Conservation (phyloP, 2,329 filamentous ascomycete genomes). For the Cladosporium colombiae region DNA sequence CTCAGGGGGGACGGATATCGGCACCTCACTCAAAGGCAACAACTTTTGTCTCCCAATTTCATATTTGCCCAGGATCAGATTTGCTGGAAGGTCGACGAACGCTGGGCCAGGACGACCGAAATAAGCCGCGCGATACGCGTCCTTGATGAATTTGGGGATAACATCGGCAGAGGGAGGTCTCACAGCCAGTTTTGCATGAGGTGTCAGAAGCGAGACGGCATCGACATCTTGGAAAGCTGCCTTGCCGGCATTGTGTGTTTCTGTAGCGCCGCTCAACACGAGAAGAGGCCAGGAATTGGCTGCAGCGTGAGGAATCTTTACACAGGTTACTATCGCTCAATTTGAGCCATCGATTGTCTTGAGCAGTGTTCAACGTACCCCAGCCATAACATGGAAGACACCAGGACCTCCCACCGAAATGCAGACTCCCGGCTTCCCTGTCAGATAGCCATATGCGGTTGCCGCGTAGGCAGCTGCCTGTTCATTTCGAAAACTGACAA, state of each 20-base stretch:
- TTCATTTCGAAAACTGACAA: conserved; percentile 61
- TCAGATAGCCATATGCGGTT: conserved; percentile 60
- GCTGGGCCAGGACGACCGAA: conserved; percentile 56
- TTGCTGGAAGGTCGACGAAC: conserved; percentile 58
- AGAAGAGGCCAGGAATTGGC: conserved; percentile 59
- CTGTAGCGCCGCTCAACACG: conserved; percentile 56
- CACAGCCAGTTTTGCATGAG: conserved; percentile 55
- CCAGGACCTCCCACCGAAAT: conserved; percentile 62
- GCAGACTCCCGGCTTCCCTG: conserved; percentile 57
- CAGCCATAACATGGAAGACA: conserved; percentile 59
- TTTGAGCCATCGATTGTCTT: background rate
- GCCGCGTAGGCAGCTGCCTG: conserved; percentile 61
- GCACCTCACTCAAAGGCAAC: conserved; percentile 33
- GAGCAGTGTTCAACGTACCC: conserved; percentile 42
- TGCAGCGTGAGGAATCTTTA: conserved; percentile 39
- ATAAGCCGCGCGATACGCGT: conserved; percentile 55
- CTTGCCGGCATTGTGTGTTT: conserved; percentile 54
- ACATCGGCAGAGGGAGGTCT: conserved; percentile 49
- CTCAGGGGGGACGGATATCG: conserved; percentile 49
- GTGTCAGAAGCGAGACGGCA: conserved; percentile 53
- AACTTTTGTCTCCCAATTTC: conserved; percentile 28
- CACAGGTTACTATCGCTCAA: conserved; percentile 1
- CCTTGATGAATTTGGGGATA: conserved; percentile 50
- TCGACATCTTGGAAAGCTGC: conserved; percentile 61
- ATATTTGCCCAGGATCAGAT: conserved; percentile 51